A percentile compares a stretch with the other conserved stretches of the same genome.
These are phyloP conservation scores for Metschnikowia shivogae DNA, from an alignment of 805 yeast genomes.

Conservation along the genomic window DNA sequence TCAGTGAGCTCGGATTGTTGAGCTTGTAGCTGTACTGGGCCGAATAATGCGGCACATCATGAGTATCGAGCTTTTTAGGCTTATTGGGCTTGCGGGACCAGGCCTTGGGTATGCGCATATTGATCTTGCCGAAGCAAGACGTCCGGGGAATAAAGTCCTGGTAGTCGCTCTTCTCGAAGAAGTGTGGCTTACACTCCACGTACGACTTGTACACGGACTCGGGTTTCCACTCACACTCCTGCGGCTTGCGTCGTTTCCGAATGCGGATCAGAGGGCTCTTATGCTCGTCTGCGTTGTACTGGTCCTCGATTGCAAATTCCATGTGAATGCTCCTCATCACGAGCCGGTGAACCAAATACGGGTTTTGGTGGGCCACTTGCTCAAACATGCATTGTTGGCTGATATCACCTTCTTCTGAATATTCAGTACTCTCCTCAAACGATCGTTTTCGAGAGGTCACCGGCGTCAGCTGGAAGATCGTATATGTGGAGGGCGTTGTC, in stretches of 20 bases:
- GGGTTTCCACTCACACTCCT: constrained; percentile 18
- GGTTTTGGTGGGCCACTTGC: constrained; percentile 13
- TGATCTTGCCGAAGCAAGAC: constrained; percentile 38
- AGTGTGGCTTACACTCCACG: constrained; percentile 22
- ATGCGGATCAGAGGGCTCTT: constrained; percentile 8
- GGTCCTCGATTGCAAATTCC: constrained; percentile 15
- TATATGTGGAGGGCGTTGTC: background rate
- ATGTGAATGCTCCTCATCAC: constrained; percentile 11
- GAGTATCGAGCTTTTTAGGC: constrained; percentile 6
- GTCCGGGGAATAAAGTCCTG: constrained; percentile 24
- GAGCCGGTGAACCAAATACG: constrained; percentile 13
- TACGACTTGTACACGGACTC: constrained; percentile 18
- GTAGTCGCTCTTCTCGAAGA: constrained; percentile 27
- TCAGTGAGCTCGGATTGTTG: background rate
- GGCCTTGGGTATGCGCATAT: constrained; percentile 37
- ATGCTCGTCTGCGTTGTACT: constrained; percentile 6
- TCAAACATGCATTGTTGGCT: constrained; percentile 8
- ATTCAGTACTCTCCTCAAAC: background rate
- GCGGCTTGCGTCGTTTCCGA: constrained; percentile 13
- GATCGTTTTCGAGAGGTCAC: background rate
- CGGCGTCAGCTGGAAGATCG: constrained; percentile 4
- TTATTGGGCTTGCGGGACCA: constrained; percentile 30
- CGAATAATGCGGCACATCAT: background rate
- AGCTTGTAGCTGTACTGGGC: background rate
- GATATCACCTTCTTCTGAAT: background rate